phyloP scores from a whole-genome alignment of 1,284 basidiomycete species.

The Calocybe gambosa region DNA sequence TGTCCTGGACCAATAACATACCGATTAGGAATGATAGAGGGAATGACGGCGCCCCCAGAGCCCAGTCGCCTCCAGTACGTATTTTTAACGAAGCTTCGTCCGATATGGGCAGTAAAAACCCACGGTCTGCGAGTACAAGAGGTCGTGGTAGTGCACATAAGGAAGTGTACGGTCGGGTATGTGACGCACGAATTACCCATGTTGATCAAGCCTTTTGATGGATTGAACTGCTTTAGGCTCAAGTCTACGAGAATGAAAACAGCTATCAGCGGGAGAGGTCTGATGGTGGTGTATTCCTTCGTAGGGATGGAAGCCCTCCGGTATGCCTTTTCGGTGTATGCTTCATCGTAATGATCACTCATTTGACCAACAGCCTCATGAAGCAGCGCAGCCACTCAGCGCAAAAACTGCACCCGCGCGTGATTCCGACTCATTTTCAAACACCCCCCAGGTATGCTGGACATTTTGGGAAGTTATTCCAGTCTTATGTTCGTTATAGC shows the following conservation, averaged over 20 bases:
- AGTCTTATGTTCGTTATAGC: not conserved
- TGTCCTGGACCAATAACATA: slow-evolving; percentile 31
- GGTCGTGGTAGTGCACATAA: slow-evolving; percentile 19
- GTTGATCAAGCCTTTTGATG: not conserved
- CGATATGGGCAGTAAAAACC: not conserved
- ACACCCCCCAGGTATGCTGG: slow-evolving; percentile 8
- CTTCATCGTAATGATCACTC: not conserved
- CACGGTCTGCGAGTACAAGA: slow-evolving; percentile 8
- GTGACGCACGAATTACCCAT: not conserved
- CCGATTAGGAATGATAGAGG: slow-evolving; percentile 25
- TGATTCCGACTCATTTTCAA: slow-evolving; percentile 7
- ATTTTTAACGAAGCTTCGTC: not conserved
- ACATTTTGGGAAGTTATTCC: not conserved
- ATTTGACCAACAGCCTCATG: slow-evolving; percentile 4
- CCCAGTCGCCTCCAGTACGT: slow-evolving; percentile 7
- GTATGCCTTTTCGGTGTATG: slow-evolving; percentile 7
- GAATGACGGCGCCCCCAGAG: slow-evolving; percentile 3
- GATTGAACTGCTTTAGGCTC: slow-evolving; percentile 2
- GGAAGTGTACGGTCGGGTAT: slow-evolving; percentile 22
- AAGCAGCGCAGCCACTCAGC: slow-evolving; percentile 5
- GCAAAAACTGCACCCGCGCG: slow-evolving; percentile 6
- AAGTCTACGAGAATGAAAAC: slow-evolving; percentile 7
- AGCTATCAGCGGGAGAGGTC: slow-evolving; percentile 13
- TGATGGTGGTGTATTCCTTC: slow-evolving; percentile 8
- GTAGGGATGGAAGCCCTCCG: slow-evolving; percentile 11